These are phyloP conservation scores for Ogataea minuta DNA, from an alignment of 805 yeast species.

Conservation along the genomic window DNA sequence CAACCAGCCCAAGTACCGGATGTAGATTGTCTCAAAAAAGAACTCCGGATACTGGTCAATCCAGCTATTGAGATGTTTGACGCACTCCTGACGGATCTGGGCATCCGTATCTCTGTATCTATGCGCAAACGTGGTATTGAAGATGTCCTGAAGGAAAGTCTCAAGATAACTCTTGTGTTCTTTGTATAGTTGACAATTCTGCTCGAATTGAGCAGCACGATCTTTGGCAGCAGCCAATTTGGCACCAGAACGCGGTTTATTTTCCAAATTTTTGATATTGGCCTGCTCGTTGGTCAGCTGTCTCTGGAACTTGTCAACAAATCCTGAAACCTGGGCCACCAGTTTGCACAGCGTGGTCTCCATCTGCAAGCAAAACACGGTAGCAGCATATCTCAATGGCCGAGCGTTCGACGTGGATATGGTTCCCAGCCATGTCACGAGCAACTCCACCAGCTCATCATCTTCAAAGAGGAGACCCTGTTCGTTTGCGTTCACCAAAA, in stretches of 20 bases:
- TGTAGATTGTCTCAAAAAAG: slow-evolving; percentile 65
- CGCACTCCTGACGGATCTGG: slow-evolving; percentile 66
- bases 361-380: slow-evolving; percentile 55
- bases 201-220: slow-evolving; percentile 46
- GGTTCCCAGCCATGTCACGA: slow-evolving; percentile 74
- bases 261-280: slow-evolving; percentile 23
- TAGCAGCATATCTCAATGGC: slow-evolving; percentile 67
- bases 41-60: slow-evolving; percentile 67
- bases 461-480: slow-evolving; percentile 54
- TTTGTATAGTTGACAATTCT: slow-evolving; percentile 40
- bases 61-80: slow-evolving; percentile 64
- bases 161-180: slow-evolving; percentile 52
- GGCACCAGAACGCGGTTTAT: slow-evolving; percentile 33
- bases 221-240: slow-evolving; percentile 36
- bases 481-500: slow-evolving; percentile 56
- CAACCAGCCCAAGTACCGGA: slow-evolving; percentile 82
- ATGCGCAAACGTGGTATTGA: slow-evolving; percentile 65
- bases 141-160: slow-evolving; percentile 61
- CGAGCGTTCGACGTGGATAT: slow-evolving; percentile 68
- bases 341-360: slow-evolving; percentile 59
- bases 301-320: slow-evolving; percentile 42
- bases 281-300: slow-evolving; percentile 38
- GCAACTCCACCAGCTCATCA: slow-evolving; percentile 47
- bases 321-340: slow-evolving; percentile 36
- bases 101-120: slow-evolving; percentile 81